phyloP scores from a whole-genome alignment of 352 stramenopile genomes.

The Phytophthora foliorum region DNA sequence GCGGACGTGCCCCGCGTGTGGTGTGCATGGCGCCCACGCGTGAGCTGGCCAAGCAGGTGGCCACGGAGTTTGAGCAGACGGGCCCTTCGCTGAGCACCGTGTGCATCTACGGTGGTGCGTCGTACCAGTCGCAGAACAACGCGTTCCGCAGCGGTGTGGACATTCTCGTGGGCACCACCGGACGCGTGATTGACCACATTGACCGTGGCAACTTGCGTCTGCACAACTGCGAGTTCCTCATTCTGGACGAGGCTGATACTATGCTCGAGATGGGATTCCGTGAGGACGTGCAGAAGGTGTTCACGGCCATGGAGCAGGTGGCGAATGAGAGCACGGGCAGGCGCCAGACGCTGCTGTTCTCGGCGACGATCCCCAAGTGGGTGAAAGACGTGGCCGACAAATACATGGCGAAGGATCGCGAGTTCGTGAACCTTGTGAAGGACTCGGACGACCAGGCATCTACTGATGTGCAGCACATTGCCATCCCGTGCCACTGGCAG shows the following conservation, averaged over 20 bases:
- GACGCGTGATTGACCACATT: conserved; percentile 95
- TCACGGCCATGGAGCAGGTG: conserved; percentile 80
- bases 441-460: conserved; percentile 91
- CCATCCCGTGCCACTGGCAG: conserved; percentile 94
- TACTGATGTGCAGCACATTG: conserved; percentile 94
- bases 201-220: conserved; percentile 92
- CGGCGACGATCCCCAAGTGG: conserved; percentile 94
- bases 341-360: conserved; percentile 94
- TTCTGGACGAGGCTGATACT: conserved; percentile 95
- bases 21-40: conserved; percentile 98
- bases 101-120: conserved; percentile 94
- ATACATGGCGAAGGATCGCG: conserved; percentile 91
- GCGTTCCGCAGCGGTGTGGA: conserved; percentile 91
- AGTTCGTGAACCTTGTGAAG: conserved; percentile 94
- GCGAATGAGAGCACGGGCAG: conserved; percentile 59
- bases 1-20: conserved; percentile 89
- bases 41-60: conserved; percentile 98
- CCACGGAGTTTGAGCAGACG: conserved; percentile 89
- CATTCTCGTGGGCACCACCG: conserved; percentile 94
- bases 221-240: conserved; percentile 91
- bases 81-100: conserved; percentile 85
- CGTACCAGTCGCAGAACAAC: conserved; percentile 92
- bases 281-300: conserved; percentile 96
- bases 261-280: conserved; percentile 98
- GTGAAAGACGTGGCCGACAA: conserved; percentile 92